Evolutionary conservation across 139 green algal genomes (phyloP).

Genomic region (Diplosphaera chodatii): DNA sequence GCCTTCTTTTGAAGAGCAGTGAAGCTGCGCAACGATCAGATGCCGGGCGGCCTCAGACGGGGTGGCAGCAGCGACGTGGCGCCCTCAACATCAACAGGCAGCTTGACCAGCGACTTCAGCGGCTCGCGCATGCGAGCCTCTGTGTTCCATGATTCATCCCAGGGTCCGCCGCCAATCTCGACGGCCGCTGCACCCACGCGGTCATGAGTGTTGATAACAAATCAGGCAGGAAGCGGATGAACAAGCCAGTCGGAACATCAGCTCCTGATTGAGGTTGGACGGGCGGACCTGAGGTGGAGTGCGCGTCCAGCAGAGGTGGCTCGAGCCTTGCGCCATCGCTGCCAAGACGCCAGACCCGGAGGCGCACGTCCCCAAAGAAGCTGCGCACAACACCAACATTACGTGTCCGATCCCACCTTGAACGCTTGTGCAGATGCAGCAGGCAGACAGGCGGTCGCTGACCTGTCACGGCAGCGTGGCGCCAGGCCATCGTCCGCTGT

Average conservation of each 20-base stretch:
- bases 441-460: too few species aligned
- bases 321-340: not conserved
- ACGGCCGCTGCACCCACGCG: slow-evolving; percentile 33
- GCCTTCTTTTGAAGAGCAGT: too few species aligned
- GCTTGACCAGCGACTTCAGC: slow-evolving; percentile 60
- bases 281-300: slow-evolving; percentile 39
- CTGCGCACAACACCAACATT: slow-evolving; percentile 37
- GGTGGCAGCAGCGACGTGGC: slow-evolving; percentile 35
- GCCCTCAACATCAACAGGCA: slow-evolving; percentile 66
- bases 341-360: slow-evolving; percentile 47
- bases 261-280: too few species aligned
- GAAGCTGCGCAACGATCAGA: too few species aligned
- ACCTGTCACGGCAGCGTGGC: slow-evolving; percentile 75
- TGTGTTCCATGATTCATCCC: slow-evolving; percentile 70
- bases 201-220: too few species aligned
- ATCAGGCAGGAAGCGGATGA: too few species aligned
- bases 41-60: slow-evolving; percentile 50
- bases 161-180: slow-evolving; percentile 91
- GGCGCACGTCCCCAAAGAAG: slow-evolving; percentile 66
- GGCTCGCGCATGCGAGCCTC: slow-evolving; percentile 76
- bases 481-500: slow-evolving; percentile 67
- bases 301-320: slow-evolving; percentile 58
- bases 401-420: too few species aligned
- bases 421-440: too few species aligned
- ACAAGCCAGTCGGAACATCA: too few species aligned